Percentiles rank a stretch among this genome's conserved stretches.
These are phyloP conservation scores for Millerozyma acaciae DNA, from an alignment of 805 yeast species.

Conservation along the genomic window DNA sequence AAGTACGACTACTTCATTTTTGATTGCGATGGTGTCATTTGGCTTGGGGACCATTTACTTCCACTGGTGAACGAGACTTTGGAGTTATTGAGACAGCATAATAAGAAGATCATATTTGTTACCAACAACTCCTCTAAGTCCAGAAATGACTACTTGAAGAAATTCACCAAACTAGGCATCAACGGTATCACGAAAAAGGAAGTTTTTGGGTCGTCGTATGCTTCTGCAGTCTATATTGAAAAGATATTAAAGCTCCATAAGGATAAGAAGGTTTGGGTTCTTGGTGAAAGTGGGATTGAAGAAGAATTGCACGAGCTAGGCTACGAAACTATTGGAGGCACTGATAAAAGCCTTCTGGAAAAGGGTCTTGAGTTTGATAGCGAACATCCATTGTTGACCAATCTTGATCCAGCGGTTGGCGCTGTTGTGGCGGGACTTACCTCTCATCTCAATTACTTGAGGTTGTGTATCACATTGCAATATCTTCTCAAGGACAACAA, in stretches of 20 bases:
- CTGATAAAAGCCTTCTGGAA: conserved; percentile 54
- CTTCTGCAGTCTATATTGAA: conserved; percentile 81
- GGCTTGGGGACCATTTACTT: conserved; percentile 82
- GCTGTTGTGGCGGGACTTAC: conserved; percentile 91
- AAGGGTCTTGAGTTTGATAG: conserved; percentile 51
- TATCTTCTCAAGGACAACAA: conserved; percentile 60
- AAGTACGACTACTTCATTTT: conserved; percentile 82
- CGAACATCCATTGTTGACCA: conserved; percentile 49
- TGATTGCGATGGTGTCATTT: conserved; percentile 96
- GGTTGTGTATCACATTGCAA: conserved; percentile 76
- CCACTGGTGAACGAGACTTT: conserved; percentile 80
- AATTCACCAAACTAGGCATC: conserved; percentile 60
- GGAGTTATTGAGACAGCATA: conserved; percentile 46
- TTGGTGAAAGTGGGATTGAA: conserved; percentile 85
- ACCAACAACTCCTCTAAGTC: conserved; percentile 96
- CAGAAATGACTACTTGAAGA: conserved; percentile 66
- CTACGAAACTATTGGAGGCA: conserved; percentile 75
- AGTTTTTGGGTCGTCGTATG: conserved; percentile 88
- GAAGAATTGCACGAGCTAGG: conserved; percentile 76
- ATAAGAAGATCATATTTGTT: conserved; percentile 79
- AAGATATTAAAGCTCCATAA: conserved; percentile 72
- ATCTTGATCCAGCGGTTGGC: conserved; percentile 71
- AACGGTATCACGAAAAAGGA: conserved; percentile 54
- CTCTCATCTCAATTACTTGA: conserved; percentile 70
- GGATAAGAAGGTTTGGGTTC: conserved; percentile 77